A percentile compares a stretch with the other conserved stretches of the same genome.
phyloP scores from a whole-genome alignment of 2,329 filamentous ascomycete species.

The Phoma herbarum region DNA sequence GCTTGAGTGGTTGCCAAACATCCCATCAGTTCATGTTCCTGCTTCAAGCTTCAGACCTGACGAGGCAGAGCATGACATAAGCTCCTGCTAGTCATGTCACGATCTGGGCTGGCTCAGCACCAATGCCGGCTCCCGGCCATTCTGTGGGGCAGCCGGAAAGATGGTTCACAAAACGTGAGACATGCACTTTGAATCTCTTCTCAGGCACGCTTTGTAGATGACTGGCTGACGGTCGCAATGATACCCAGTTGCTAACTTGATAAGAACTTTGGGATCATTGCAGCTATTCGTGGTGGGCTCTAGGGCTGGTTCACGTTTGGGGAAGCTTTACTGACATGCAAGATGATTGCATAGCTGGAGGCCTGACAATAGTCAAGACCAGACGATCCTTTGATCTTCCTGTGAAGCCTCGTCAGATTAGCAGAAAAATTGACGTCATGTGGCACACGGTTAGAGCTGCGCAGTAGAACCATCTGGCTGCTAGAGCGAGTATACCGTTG shows the following conservation, averaged over 20 bases:
- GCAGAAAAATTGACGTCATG: slow-evolving; percentile 1
- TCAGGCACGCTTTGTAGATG: background rate
- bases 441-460: slow-evolving; percentile 1
- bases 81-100: slow-evolving; percentile 14
- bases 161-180: slow-evolving; percentile 5
- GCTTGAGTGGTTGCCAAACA: slow-evolving; percentile 1
- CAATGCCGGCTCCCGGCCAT: slow-evolving; percentile 13
- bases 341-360: background rate
- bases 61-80: slow-evolving; percentile 11
- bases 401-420: background rate
- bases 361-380: background rate
- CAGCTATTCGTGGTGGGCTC: background rate
- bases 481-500: background rate
- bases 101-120: slow-evolving; percentile 10
- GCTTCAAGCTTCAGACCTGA: slow-evolving; percentile 4
- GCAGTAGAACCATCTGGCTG: background rate
- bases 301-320: background rate
- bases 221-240: background rate
- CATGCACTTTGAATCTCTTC: slow-evolving; percentile 1
- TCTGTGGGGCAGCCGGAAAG: slow-evolving; percentile 13
- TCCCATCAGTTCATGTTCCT: slow-evolving; percentile 4
- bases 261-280: background rate
- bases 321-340: background rate
- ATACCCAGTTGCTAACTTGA: background rate
- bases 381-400: background rate